Evolutionary conservation across 2,329 filamentous ascomycete species (phyloP), one percentile per base, ranked within the genome.

Genomic region (Monosporascus sp.): DNA sequence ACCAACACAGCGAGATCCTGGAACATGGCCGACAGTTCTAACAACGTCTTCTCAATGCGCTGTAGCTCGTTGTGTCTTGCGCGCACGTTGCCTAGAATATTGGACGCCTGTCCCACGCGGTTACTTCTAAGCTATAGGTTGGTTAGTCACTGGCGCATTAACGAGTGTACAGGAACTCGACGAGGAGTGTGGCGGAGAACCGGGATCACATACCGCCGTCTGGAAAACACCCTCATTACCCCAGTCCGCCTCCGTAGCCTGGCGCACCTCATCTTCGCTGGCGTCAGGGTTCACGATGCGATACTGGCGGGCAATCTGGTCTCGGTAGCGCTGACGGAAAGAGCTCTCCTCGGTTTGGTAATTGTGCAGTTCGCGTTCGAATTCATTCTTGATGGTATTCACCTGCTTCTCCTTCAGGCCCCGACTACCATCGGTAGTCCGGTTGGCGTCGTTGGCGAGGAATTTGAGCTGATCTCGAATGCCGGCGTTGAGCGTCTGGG

Each of bases 31-130:
- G 83, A 79, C 43, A 93, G 80, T 68, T 93, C 87, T 37, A 75
- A 74, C 58, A 93, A 79, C 6, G 87, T 90, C 67, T 82, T 78
- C 71, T 93, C 88, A 61, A 94, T 93, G 70, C 83, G 83, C 72
- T 89, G 82, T 58, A 93, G 85, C 72, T 93, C 89, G 67, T 88
- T 89, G 76, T 93, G 89, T 52, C 89, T 88, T 38, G 88, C 88
- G 59, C 88, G 87, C 39, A 93, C 89, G 58, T 87, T 87, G 58
- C 88, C 88, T 48, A 93, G 83, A 7, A 90, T 83, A 17, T 85
- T 84, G 49, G 79, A 82, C 43, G 88, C 89, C 65, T 89, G 86
- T 52, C 85, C 87, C 45, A 82, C 83, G 59, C 87, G 87, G 76
- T 90, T 91, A 62, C 79, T 83, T 65, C 84, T 85, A 64, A 92